Percentiles rank a stretch among this genome's conserved stretches.
phyloP scores from a whole-genome alignment of 768 basidiomycete species.

The Tremella yokohamensis region DNA sequence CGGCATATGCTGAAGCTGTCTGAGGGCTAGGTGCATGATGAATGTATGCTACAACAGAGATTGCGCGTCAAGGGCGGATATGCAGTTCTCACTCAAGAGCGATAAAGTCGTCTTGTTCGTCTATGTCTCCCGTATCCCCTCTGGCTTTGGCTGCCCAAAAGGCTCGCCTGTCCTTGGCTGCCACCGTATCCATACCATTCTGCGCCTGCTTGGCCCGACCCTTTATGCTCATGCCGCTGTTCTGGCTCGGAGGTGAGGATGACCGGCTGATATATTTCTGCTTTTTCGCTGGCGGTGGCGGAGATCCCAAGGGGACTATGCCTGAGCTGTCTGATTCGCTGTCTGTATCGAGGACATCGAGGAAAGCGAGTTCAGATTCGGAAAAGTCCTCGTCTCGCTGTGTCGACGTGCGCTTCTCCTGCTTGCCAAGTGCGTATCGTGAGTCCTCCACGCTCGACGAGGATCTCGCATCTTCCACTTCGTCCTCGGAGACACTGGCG shows the following conservation, averaged over 20 bases:
- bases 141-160: constrained; percentile 37
- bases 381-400: constrained; percentile 1
- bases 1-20: no score
- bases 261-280: background rate
- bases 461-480: constrained; percentile 7
- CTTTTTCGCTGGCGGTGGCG: background rate
- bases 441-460: constrained; percentile 18
- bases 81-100: background rate
- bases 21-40: no score
- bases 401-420: constrained; percentile 7
- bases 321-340: background rate
- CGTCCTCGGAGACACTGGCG: constrained; percentile 10
- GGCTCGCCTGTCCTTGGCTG: constrained; percentile 27
- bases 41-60: no score
- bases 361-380: background rate
- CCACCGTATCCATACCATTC: background rate
- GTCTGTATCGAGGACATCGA: background rate
- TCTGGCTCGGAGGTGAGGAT: background rate
- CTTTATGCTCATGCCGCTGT: background rate
- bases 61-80: no score
- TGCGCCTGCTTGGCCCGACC: background rate
- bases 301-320: background rate
- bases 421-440: constrained; percentile 22
- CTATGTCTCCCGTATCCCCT: constrained; percentile 2
- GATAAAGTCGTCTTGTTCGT: constrained; percentile 12